phyloP scores from a whole-genome alignment of 257 asterid genomes.

The Rhazya stricta region DNA sequence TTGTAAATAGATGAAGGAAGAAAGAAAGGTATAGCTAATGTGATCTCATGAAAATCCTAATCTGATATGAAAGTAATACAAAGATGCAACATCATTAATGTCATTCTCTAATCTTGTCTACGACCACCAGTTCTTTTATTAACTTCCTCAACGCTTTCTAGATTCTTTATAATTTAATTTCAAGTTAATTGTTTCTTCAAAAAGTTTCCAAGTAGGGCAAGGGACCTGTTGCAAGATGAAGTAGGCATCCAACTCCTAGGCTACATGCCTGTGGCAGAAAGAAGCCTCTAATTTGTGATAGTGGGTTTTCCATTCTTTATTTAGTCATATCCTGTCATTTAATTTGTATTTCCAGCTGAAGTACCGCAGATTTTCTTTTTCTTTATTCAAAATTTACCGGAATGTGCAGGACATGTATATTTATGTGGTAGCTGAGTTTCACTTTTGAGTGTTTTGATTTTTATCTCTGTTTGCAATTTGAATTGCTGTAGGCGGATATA shows the following conservation, averaged over 20 bases:
- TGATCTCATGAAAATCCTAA: too few relatives aligned
- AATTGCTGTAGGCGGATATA: slow-evolving; percentile 53
- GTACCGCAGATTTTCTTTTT: background rate
- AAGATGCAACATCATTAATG: background rate
- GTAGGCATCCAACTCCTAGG: background rate
- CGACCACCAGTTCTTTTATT: background rate
- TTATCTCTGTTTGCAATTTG: background rate
- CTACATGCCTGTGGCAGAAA: background rate
- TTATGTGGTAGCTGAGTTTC: background rate
- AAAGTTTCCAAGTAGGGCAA: too few relatives aligned
- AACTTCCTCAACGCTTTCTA: background rate
- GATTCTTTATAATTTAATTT: background rate
- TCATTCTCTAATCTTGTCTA: background rate
- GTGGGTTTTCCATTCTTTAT: too few relatives aligned
- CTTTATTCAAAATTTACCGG: background rate
- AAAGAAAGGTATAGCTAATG: too few relatives aligned
- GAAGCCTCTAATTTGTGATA: background rate
- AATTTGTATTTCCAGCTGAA: background rate
- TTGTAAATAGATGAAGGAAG: too few relatives aligned
- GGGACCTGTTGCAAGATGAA: background rate
- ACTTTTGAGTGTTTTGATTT: background rate
- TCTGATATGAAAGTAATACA: background rate
- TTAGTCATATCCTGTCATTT: background rate
- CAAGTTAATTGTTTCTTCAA: too few relatives aligned
- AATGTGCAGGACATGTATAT: background rate